These are phyloP conservation scores for Trichoderma gracile DNA, from an alignment of 2,329 filamentous ascomycete genomes.

Conservation along the genomic window DNA sequence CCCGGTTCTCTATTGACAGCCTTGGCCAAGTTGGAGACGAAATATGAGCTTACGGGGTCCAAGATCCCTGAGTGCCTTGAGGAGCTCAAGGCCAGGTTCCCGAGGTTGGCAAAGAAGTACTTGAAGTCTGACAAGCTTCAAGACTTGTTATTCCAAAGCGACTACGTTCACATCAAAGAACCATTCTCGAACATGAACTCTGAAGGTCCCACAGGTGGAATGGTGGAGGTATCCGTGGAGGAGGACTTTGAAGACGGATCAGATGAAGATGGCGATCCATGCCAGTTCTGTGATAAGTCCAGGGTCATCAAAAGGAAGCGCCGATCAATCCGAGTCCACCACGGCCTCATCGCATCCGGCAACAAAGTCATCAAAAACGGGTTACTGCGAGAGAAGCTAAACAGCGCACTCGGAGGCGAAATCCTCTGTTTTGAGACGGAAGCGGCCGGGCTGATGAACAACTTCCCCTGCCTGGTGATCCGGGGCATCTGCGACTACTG, in stretches of 20 bases:
- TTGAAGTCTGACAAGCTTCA: slow-evolving; percentile 23
- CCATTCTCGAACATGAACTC: slow-evolving; percentile 16
- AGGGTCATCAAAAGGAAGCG: not conserved
- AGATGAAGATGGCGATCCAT: not conserved
- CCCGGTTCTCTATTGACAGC: slow-evolving; percentile 27
- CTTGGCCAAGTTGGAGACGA: slow-evolving; percentile 21
- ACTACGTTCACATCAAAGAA: slow-evolving; percentile 24
- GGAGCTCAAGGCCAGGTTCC: slow-evolving; percentile 4
- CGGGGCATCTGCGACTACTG: slow-evolving; percentile 43
- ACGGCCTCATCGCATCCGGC: slow-evolving; percentile 33
- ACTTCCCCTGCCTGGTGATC: slow-evolving; percentile 37
- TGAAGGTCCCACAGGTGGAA: not conserved
- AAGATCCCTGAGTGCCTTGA: slow-evolving; percentile 6
- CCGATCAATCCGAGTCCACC: slow-evolving; percentile 25
- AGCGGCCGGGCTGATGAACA: slow-evolving; percentile 29
- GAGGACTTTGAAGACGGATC: not conserved
- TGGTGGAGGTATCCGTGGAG: not conserved
- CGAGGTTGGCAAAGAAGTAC: slow-evolving; percentile 19
- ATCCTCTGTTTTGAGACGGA: slow-evolving; percentile 34
- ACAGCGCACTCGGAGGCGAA: not conserved
- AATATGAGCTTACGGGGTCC: slow-evolving; percentile 24
- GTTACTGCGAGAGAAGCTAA: slow-evolving; percentile 21
- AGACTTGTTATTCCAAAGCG: slow-evolving; percentile 26
- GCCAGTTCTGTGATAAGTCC: not conserved
- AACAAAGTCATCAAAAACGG: slow-evolving; percentile 31